These are phyloP conservation scores for Nitzschia putrida DNA, from an alignment of 108 stramenopile genomes.

Conservation along the genomic window DNA sequence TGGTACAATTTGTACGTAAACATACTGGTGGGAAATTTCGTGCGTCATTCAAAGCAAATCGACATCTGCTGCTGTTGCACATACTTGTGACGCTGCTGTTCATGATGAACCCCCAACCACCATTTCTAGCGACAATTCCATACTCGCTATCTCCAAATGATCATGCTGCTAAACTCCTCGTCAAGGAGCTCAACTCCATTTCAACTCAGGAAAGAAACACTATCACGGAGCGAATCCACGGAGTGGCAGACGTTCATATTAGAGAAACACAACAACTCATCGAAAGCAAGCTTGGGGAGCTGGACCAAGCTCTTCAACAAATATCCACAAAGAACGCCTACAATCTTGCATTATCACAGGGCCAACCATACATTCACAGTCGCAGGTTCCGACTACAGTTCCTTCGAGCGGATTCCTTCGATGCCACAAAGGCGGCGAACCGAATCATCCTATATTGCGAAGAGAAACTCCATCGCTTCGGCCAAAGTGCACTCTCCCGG, in stretches of 20 bases:
- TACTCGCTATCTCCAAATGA: too few relatives aligned
- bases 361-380: conserved; percentile 23
- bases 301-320: conserved; percentile 2
- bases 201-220: conserved; percentile 27
- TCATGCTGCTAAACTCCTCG: conserved; percentile 14
- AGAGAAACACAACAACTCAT: too few relatives aligned
- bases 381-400: conserved; percentile 31
- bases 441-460: conserved; percentile 37
- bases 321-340: neutral
- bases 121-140: too few relatives aligned
- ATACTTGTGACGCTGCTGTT: too few relatives aligned
- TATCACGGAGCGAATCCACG: conserved; percentile 28
- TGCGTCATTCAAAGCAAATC: too few relatives aligned
- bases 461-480: conserved; percentile 34
- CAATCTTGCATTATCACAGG: neutral
- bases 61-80: too few relatives aligned
- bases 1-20: too few relatives aligned
- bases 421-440: conserved; percentile 25
- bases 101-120: too few relatives aligned
- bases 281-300: conserved; percentile 10
- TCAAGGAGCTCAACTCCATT: conserved; percentile 24
- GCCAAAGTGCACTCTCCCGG: conserved; percentile 15
- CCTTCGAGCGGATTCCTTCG: conserved; percentile 44
- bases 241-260: too few relatives aligned
- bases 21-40: too few relatives aligned